Base-by-base conservation (phyloP, 345 rosid species). In the Citrus cavaleriei region DNA sequence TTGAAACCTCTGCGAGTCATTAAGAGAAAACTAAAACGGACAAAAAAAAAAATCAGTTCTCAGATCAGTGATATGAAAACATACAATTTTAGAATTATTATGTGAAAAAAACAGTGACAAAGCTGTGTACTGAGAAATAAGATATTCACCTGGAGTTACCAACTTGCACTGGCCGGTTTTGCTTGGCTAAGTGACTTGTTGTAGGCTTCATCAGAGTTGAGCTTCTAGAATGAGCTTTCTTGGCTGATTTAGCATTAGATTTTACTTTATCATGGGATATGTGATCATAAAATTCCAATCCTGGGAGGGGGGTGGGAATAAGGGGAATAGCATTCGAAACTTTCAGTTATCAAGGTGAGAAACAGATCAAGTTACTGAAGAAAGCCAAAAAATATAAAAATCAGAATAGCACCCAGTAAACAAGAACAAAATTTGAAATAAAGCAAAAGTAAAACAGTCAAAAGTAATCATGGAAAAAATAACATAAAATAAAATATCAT, bases 131-230 rank as follows among this genome's bases (percentile, higher is more conserved):
- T 32, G 18, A 46, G 25, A 37, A 27, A 65, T 9, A 55, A 14
- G 76, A 72, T 61, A 75, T 57, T 85, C 82, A 94, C 98, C 98
- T 92, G 38, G 89, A 72, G 79, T 77, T 77, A 78, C 72, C 81
- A 74, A 73, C 81, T 75, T 84, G 81, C 70, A 81, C 77, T 28
- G 80, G 78, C 40, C 46, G 76, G 83, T 86, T 90, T 87, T 89
- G 98, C 87, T 92, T 97, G 25, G 98, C 98, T 82, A 94, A 84
- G 77, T 83, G 81, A 77, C 99, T 92, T 83, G 91, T 93, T 22
- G 99, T 97, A 75, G 98, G 98, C 79, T 90, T 97, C 98, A 97
- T 89, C 85, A 94, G 86, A 81, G 98, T 94, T 79, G 99, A 97
- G 84, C 87, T 83, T 87, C 97, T 91, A 3, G 93, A 77, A n/a